Percentiles rank a stretch among this genome's conserved stretches.
Conservation (phyloP, 2,329 filamentous ascomycete species). For the Colletotrichum caudatum region DNA sequence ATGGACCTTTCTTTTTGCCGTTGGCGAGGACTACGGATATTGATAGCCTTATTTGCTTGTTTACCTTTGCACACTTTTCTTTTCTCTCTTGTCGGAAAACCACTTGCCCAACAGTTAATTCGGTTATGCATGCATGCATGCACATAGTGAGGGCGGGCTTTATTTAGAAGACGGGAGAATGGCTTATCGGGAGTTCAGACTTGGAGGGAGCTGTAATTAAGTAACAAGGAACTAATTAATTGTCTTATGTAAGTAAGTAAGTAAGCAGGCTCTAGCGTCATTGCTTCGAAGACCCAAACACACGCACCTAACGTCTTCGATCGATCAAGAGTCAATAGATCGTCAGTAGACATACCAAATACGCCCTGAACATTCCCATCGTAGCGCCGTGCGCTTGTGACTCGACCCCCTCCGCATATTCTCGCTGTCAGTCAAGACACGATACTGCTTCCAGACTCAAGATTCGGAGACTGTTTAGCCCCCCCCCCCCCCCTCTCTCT, state of each 20-base stretch:
- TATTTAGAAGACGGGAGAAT: background rate
- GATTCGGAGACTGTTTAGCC: conserved; percentile 7
- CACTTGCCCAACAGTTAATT: background rate
- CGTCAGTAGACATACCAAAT: conserved; percentile 23
- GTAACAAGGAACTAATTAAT: background rate
- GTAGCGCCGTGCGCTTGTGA: conserved; percentile 22
- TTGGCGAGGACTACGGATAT: rapidly evolving
- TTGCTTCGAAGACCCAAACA: conserved; percentile 12
- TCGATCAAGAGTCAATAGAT: conserved; percentile 35
- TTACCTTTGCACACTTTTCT: background rate
- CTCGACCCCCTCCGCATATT: background rate
- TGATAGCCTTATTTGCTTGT: background rate
- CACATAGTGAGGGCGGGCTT: conserved; percentile 9
- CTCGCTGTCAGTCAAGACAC: conserved; percentile 14
- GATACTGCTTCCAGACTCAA: background rate
- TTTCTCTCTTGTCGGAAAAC: background rate
- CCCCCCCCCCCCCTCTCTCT: no score
- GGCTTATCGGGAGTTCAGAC: background rate
- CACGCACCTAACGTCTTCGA: no score
- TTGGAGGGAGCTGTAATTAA: background rate
- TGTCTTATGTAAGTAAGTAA: conserved; percentile 24
- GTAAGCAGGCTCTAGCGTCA: conserved; percentile 30
- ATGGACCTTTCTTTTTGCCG: conserved; percentile 26
- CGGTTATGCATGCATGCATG: conserved; percentile 4
- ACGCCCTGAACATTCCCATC: conserved; percentile 16